Evolutionary conservation across 1,284 basidiomycete genomes (phyloP).

Genomic region (Naganishia liquefaciens): DNA sequence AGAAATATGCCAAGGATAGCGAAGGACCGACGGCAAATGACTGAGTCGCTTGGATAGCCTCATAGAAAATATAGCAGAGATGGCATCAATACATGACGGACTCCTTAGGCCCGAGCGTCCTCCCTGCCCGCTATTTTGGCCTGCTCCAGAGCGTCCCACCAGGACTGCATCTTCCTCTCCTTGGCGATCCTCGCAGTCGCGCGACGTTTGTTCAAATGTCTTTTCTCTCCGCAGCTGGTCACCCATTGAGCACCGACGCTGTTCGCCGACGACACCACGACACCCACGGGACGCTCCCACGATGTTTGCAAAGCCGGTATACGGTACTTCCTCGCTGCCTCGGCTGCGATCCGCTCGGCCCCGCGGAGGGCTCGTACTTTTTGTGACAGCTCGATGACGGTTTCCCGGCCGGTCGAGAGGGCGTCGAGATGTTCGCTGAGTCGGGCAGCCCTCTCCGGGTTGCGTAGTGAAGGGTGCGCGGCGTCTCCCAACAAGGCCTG

Average conservation of each 20-base stretch:
- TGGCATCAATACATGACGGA: background rate
- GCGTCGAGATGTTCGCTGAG: constrained; percentile 12
- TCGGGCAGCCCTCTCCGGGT: background rate
- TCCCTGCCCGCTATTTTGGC: constrained; percentile 43
- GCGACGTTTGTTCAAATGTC: constrained; percentile 44
- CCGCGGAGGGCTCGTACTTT: constrained; percentile 9
- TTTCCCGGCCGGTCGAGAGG: constrained; percentile 21
- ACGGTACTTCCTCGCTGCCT: constrained; percentile 10
- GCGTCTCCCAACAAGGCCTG: constrained; percentile 9
- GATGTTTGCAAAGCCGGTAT: constrained; percentile 11
- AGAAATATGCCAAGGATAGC: constrained; percentile 38
- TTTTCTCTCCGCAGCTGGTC: constrained; percentile 32
- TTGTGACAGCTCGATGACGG: constrained; percentile 18
- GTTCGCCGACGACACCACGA: constrained; percentile 33
- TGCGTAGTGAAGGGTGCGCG: background rate
- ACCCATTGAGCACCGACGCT: constrained; percentile 35
- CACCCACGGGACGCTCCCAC: constrained; percentile 18
- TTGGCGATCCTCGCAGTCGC: constrained; percentile 61
- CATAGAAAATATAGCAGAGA: background rate
- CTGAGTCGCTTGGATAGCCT: background rate
- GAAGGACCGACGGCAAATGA: background rate
- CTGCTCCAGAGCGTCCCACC: constrained; percentile 42
- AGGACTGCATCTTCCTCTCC: constrained; percentile 55
- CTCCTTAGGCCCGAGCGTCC: constrained; percentile 4
- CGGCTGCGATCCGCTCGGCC: background rate